Evolutionary conservation across 1,284 basidiomycete species (phyloP).

Genomic region (Ganoderma resinaceum): DNA sequence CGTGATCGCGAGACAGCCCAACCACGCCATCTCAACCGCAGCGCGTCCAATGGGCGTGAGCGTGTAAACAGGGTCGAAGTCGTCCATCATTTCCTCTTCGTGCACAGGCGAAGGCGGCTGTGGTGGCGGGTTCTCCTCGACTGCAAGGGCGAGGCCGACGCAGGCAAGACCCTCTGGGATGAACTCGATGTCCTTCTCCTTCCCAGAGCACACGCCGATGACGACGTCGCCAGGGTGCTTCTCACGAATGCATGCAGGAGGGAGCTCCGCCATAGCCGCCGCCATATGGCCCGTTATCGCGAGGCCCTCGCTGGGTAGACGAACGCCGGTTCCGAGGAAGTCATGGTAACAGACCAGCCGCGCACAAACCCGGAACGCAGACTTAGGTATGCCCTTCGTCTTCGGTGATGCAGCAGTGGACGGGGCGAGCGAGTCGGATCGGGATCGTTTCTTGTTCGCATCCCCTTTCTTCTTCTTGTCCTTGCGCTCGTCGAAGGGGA

Average conservation of each 20-base stretch:
- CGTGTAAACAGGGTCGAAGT: conserved; percentile 46
- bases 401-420: conserved; percentile 40
- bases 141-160: conserved; percentile 62
- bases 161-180: conserved; percentile 70
- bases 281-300: conserved; percentile 66
- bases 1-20: conserved; percentile 78
- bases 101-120: conserved; percentile 32
- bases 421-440: conserved; percentile 41
- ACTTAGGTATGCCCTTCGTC: conserved; percentile 54
- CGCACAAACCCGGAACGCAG: conserved; percentile 71
- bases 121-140: conserved; percentile 35
- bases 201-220: conserved; percentile 67
- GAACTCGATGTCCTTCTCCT: conserved; percentile 74
- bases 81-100: conserved; percentile 50
- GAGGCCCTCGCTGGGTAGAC: conserved; percentile 73
- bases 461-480: conserved; percentile 42
- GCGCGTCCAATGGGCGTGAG: conserved; percentile 79
- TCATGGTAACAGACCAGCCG: conserved; percentile 73
- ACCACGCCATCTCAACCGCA: conserved; percentile 83
- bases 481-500: conserved; percentile 49
- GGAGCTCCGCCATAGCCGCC: conserved; percentile 58
- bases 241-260: conserved; percentile 42
- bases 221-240: conserved; percentile 46
- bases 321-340: conserved; percentile 71
- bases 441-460: conserved; percentile 43